These are phyloP conservation scores for Hygrophorus pudorinus DNA, from an alignment of 768 basidiomycete genomes.

Conservation along the genomic window DNA sequence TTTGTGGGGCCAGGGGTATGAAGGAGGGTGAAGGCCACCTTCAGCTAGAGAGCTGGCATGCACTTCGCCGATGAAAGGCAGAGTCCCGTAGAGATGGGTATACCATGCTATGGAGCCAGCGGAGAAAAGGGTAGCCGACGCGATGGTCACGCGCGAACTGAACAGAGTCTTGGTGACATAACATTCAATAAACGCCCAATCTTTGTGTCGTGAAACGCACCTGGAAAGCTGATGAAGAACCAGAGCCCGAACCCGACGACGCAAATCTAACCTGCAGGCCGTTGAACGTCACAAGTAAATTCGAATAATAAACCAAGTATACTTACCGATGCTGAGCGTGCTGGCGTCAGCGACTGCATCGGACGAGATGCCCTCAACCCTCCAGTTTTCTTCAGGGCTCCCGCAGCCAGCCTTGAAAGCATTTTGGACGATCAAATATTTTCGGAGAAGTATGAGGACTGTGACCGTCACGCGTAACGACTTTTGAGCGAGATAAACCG, in stretches of 20 bases:
- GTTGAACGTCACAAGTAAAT: slow-evolving; percentile 10
- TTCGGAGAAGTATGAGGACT: slow-evolving; percentile 31
- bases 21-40: slow-evolving; percentile 84
- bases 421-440: slow-evolving; percentile 54
- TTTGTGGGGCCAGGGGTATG: slow-evolving; percentile 87
- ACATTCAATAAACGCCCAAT: slow-evolving; percentile 1
- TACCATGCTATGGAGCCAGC: slow-evolving; percentile 95
- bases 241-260: slow-evolving; percentile 54
- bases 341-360: slow-evolving; percentile 26
- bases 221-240: slow-evolving; percentile 49
- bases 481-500: slow-evolving; percentile 9
- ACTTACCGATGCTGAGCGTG: slow-evolving; percentile 44
- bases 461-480: slow-evolving; percentile 38
- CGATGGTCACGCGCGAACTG: slow-evolving; percentile 64
- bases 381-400: slow-evolving; percentile 53
- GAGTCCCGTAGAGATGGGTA: slow-evolving; percentile 82
- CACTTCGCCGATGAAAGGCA: slow-evolving; percentile 86
- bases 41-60: slow-evolving; percentile 90
- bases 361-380: slow-evolving; percentile 37
- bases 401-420: slow-evolving; percentile 74
- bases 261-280: slow-evolving; percentile 55
- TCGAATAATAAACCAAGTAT: slow-evolving; percentile 3
- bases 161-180: slow-evolving; percentile 40
- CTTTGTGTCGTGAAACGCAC: slow-evolving; percentile 33
- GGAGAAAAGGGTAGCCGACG: slow-evolving; percentile 66